Base-by-base conservation (phyloP, 2,329 filamentous ascomycete species). In the Scytalidium sp. region DNA sequence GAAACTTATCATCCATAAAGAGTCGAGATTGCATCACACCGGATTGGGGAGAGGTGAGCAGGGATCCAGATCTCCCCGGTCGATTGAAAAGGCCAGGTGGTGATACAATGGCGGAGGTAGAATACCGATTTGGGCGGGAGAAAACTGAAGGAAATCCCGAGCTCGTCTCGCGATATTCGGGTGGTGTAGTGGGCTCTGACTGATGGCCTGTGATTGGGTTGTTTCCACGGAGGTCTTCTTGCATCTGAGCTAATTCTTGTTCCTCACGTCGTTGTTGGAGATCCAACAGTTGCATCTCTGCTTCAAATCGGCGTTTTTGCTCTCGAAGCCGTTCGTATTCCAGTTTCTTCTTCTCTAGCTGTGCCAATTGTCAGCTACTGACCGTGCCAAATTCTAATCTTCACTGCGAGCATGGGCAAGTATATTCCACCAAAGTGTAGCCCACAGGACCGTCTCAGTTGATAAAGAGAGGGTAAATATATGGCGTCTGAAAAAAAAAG, bases 131-230 rank as follows among this genome's bases (percentile, higher is more conserved):
- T 41, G 90, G 88, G 40, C 90, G 84, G 49, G 90, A 90, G 65
- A 94, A 88, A 58, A 88, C 84, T 62, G 84, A 84, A 49, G 88
- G 84, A 62, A 96, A 93, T 41, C 85, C 86, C 54, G 82, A 75
- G 50, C 68, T 68, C 11, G 73, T 83, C 57, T 96, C 90, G 60
- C 85, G 86, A 68, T 94, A 93, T 68, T 97, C 94, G 25, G 94
- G 94, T 19, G 94, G 94, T 19, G 94, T 99, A 2, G 94, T 97
- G 15, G 94, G 94, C 71, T 97, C 93, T 60, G 90, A 96, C 66
- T 95, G 89, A 62, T 92, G 88, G 47, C 88, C 88, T 36, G 50
- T 50, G 45, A 46, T 56, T 61, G 77, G 66, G 51, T 70, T 74
- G 61, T 58, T 66, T 58, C 69, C 72, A 40, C 77, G 76, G 50